Evolutionary conservation across 2,329 filamentous ascomycete species (phyloP), one percentile per base, ranked within the genome.

Genomic region (Fusarium armeniacum): DNA sequence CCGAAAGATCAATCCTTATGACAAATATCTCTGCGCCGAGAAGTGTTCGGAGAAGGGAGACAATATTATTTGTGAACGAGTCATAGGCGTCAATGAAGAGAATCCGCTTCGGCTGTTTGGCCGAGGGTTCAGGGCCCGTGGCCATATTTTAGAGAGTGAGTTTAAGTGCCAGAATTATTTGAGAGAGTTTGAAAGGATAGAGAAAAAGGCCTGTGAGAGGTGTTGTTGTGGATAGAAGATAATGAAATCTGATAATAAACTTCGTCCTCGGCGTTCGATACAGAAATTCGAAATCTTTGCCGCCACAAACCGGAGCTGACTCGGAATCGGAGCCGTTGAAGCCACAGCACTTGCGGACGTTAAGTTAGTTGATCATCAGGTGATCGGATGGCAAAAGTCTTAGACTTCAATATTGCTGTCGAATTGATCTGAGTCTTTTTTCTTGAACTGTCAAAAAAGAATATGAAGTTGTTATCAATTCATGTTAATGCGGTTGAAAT

Each of bases 81-180:
- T 99, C 96, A 81, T 97, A 97, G 67, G 95, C 94, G 79, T 98
- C 96, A 72, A 99, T 85, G 81, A 97, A 97, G 68, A 98, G 88
- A 67, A 98, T 91, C 64, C 83, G 83, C 58, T 67, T 76, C 57
- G 63, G 63, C 36, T 50, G 33, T 22, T 56, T 56, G 47, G 45
- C 58, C 57, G 64, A 60, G 40, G 67, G 49, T 18, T 68, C 58
- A 40, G 69, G 58, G 51, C 73, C 73, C 30, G 58, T 70, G 22
- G 73, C 63, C 73, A 75, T 75, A 12, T 38, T 45, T 15, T n/a
- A 44, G 35, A 6, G 18, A 5, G 20, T 22, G 26, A 9, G 20
- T 30, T 24, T 4, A 30, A 26, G 22, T 46, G 36, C 28, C 45
- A 58, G 44, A 16, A 22, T 18, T 43, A 28, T 26, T n/a, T 6